Base-by-base conservation (phyloP, 2,329 filamentous ascomycete species). In the Endothia cerciana region DNA sequence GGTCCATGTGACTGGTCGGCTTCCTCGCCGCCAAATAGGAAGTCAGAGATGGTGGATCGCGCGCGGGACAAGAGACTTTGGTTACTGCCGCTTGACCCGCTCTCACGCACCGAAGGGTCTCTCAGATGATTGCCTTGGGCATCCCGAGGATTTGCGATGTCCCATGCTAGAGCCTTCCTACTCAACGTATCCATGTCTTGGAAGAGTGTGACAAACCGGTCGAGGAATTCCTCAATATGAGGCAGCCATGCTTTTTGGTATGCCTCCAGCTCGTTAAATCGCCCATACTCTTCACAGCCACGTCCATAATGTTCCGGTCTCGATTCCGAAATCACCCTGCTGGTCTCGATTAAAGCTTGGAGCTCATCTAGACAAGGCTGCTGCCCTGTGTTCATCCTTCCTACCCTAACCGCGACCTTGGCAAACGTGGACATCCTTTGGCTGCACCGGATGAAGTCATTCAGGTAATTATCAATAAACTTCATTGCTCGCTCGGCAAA, bases 161-260 rank as follows among this genome's bases (percentile, higher is more conserved):
- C 17, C 51, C 40, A 43, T 30, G 57, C 38, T 43, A 2, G 10
- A 30, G 28, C 40, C 38, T 59, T 30, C 11, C 22, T n/a, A 4
- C 22, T 13, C 57, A 59, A 28, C 2, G 5, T n/a, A 3, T 43
- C 38, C 40, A 59, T 10, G n/a, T 41, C 57, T 4, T n/a, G 8
- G 22, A 59, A 43, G 7, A 59, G 40, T 19, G 13, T 25, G 38
- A 13, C 25, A 45, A 43, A 59, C n/a, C 2, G 25, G 25, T 30
- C 30, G 13, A 43, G 4, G 15, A 59, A 59, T n/a, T 28, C 11
- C 25, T 45, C n/a, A 33, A 30, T 28, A 3, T 59, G 6, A 30
- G 57, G 57, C 40, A 59, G 38, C 57, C 57, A 59, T 4, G 15
- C 13, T 22, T 59, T 30, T 43, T 59, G 57, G 25, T 17, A 59